Conservation (phyloP, 305 asterid genomes). For the Coffea humblotiana region DNA sequence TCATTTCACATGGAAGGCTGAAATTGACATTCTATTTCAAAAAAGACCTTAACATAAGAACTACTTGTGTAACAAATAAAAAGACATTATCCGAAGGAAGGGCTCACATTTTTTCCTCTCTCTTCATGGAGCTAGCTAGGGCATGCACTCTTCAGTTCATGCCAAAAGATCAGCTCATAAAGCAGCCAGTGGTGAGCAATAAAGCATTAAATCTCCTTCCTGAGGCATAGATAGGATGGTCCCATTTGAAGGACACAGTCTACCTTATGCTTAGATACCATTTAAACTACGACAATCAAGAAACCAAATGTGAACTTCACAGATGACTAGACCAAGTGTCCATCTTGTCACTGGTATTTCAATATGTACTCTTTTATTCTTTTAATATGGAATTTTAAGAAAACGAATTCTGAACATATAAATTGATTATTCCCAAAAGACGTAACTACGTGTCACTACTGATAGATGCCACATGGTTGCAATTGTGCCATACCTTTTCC, state of each 20-base stretch:
- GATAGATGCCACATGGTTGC: constrained; percentile 48
- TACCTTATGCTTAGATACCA: constrained; percentile 26
- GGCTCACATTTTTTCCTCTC: not conserved
- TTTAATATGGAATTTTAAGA: not conserved
- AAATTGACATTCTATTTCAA: not conserved
- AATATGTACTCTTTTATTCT: constrained; percentile 1
- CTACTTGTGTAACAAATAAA: not conserved
- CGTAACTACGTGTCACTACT: constrained; percentile 29
- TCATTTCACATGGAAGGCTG: not conserved
- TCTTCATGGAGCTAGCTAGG: constrained; percentile 14
- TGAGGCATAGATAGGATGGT: constrained; percentile 42
- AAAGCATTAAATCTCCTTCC: constrained; percentile 28
- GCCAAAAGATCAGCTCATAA: constrained; percentile 32
- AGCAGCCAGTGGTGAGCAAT: constrained; percentile 32
- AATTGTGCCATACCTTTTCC: constrained; percentile 50
- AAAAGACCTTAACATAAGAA: not conserved
- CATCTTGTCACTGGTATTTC: constrained; percentile 25
- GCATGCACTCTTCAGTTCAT: constrained; percentile 31
- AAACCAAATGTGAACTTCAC: constrained; percentile 20
- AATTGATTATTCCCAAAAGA: constrained; percentile 12
- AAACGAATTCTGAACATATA: constrained; percentile 5
- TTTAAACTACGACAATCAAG: constrained; percentile 22
- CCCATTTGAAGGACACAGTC: constrained; percentile 40
- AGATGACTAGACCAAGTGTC: constrained; percentile 18
- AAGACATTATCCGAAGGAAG: not conserved